phyloP scores from a whole-genome alignment of 2,329 filamentous ascomycete genomes.

The Clarireedia homoeocarpa region DNA sequence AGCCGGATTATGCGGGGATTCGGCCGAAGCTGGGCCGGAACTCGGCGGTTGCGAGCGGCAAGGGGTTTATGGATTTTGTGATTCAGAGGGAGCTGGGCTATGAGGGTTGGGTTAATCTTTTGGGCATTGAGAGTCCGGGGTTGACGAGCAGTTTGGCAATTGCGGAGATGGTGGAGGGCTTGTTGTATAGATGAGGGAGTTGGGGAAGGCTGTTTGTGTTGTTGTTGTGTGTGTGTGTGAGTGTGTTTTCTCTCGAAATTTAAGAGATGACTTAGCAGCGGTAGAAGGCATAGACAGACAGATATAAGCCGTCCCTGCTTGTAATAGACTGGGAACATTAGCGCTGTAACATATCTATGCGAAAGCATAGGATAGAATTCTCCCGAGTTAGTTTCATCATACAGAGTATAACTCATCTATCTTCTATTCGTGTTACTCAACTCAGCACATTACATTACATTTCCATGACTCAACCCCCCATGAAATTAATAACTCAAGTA shows the following conservation, averaged over 20 bases:
- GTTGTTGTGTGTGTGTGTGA: not conserved
- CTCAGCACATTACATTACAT: too few relatives aligned
- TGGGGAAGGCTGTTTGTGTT: not conserved
- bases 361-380: too few relatives aligned
- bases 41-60: conserved; percentile 52
- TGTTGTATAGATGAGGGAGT: conserved; percentile 23
- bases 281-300: too few relatives aligned
- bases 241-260: not conserved
- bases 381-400: too few relatives aligned
- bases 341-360: too few relatives aligned
- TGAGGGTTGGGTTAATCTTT: conserved; percentile 76
- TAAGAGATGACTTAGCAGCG: too few relatives aligned
- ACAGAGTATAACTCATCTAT: too few relatives aligned
- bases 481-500: too few relatives aligned
- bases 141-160: conserved; percentile 83
- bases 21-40: conserved; percentile 68
- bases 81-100: conserved; percentile 71
- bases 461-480: too few relatives aligned
- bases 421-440: too few relatives aligned
- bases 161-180: conserved; percentile 61
- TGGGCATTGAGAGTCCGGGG: conserved; percentile 91
- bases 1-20: conserved; percentile 85
- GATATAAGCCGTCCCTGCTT: too few relatives aligned
- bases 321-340: too few relatives aligned
- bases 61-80: conserved; percentile 77